Conservation (phyloP, 2,329 filamentous ascomycete genomes). For the Aspergillus brasiliensis region DNA sequence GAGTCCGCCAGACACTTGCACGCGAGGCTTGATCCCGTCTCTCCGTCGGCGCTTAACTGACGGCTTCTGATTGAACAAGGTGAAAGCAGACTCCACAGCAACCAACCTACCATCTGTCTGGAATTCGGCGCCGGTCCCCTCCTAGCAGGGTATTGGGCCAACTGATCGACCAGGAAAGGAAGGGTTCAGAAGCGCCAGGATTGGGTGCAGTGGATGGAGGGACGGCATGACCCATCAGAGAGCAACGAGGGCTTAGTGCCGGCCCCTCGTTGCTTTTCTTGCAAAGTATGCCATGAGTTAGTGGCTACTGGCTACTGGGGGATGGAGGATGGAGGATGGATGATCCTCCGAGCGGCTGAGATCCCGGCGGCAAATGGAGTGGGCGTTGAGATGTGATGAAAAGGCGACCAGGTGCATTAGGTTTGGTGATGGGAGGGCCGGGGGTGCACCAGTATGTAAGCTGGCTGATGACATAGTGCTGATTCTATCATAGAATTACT, state of each 20-base stretch:
- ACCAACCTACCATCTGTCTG: background rate
- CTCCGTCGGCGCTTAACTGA: background rate
- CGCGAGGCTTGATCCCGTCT: background rate
- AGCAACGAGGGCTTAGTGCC: background rate
- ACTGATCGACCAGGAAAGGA: background rate
- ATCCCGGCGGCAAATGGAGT: conserved; percentile 19
- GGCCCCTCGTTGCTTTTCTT: background rate
- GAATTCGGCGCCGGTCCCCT: background rate
- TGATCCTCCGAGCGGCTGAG: conserved; percentile 10
- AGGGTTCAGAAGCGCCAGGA: background rate
- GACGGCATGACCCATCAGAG: background rate
- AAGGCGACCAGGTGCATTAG: conserved; percentile 14
- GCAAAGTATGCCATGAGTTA: no score
- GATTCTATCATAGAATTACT: no score
- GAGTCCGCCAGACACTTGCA: background rate
- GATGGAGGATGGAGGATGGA: conserved; percentile 1
- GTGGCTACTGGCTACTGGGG: no score
- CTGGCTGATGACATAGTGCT: conserved; percentile 3
- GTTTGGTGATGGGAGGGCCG: conserved; percentile 1
- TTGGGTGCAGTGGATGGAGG: background rate
- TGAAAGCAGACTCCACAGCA: no score
- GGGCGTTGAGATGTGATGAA: conserved; percentile 16
- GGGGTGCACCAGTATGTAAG: background rate
- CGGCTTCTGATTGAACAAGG: background rate
- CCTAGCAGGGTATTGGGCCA: background rate